Evolutionary conservation across 192 early-diverging fungal genomes (phyloP).

Genomic region (Umbelopsis vinacea): DNA sequence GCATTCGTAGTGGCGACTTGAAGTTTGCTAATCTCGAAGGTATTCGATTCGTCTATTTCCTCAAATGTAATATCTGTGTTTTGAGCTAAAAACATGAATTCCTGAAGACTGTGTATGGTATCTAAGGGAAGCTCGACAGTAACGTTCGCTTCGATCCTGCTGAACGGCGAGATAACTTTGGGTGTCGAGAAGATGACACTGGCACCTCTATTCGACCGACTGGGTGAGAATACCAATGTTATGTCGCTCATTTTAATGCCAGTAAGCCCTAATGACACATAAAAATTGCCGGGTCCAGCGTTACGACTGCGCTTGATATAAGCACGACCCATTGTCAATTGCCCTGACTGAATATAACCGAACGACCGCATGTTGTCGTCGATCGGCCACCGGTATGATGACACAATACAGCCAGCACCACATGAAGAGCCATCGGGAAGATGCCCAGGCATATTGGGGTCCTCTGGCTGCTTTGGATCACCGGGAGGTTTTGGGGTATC

Average conservation of each 20-base stretch:
- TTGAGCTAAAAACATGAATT: background rate
- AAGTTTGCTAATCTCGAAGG: background rate
- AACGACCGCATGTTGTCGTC: background rate
- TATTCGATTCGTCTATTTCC: background rate
- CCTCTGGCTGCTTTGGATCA: background rate
- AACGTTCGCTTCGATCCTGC: background rate
- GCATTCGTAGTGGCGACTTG: background rate
- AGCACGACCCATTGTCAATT: background rate
- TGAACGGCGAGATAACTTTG: background rate
- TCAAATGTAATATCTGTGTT: background rate
- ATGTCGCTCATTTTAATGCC: background rate
- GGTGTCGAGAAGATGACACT: background rate
- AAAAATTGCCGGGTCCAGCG: background rate
- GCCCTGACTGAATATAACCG: background rate
- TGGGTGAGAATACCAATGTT: background rate
- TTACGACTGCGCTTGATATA: background rate
- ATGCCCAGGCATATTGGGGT: background rate
- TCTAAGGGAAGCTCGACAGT: background rate
- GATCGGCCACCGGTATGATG: background rate
- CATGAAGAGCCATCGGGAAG: slow-evolving; percentile 5
- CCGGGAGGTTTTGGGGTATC: background rate
- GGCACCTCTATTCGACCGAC: too few species aligned
- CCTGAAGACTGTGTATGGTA: background rate
- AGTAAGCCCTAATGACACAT: background rate
- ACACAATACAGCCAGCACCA: background rate